phyloP scores from a whole-genome alignment of 441 rosid species.

The Bruguiera hainesii region DNA sequence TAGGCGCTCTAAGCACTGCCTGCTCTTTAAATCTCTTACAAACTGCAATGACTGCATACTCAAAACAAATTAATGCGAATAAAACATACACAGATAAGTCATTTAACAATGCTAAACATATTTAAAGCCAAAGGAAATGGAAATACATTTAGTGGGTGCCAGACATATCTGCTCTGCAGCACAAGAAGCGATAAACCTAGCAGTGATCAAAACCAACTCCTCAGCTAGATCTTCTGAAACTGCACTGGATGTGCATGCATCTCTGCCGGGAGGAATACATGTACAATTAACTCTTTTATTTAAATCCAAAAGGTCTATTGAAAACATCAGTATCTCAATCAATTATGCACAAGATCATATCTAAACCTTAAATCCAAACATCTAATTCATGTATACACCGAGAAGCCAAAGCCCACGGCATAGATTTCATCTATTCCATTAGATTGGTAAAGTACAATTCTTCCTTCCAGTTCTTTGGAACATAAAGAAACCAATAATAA shows the following conservation, averaged over 20 bases:
- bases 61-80: constrained; percentile 18
- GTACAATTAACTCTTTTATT: background rate
- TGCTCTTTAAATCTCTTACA: constrained; percentile 86
- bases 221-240: constrained; percentile 52
- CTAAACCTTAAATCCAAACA: background rate
- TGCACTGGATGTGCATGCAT: constrained; percentile 53
- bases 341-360: background rate
- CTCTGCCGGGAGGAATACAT: constrained; percentile 47
- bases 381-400: background rate
- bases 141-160: constrained; percentile 72
- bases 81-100: background rate
- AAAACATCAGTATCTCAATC: constrained; percentile 4
- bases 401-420: background rate
- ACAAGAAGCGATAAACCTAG: constrained; percentile 67
- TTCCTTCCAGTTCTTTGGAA: too few relatives aligned
- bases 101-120: constrained; percentile 2
- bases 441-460: too few relatives aligned
- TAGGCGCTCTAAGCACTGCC: constrained; percentile 59
- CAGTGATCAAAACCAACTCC: constrained; percentile 34
- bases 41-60: constrained; percentile 54
- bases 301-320: constrained; percentile 8
- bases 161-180: constrained; percentile 66
- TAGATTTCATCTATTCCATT: too few relatives aligned
- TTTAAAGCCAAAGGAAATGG: constrained; percentile 16
- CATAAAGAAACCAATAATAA: too few relatives aligned